phyloP scores from a whole-genome alignment of 371 early-diverging fungal genomes.

The Umbelopsis sp. region DNA sequence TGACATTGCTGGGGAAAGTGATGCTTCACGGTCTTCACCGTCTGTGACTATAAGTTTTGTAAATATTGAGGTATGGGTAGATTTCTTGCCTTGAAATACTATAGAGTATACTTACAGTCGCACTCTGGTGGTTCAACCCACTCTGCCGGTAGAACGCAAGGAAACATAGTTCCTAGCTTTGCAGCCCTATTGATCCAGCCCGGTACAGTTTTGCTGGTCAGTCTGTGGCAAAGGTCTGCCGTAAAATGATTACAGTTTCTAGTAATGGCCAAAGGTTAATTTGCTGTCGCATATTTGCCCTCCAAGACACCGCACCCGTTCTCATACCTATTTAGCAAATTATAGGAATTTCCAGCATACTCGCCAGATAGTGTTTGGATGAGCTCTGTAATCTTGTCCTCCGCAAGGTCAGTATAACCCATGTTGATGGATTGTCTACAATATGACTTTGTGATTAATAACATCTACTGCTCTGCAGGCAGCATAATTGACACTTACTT shows the following conservation, averaged over 20 bases:
- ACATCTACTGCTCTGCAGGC: too few species aligned
- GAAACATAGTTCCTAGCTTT: conserved; percentile 67
- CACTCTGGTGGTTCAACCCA: conserved; percentile 69
- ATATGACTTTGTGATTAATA: too few species aligned
- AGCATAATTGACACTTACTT: conserved; percentile 42
- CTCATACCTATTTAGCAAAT: conserved; percentile 59
- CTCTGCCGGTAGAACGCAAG: conserved; percentile 67
- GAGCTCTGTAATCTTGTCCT: conserved; percentile 49
- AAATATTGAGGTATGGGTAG: background rate
- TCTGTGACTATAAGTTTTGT: background rate
- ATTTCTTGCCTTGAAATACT: background rate
- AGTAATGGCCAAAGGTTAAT: conserved; percentile 1
- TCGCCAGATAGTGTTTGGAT: conserved; percentile 58
- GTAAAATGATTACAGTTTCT: conserved; percentile 76
- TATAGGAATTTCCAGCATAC: conserved; percentile 61
- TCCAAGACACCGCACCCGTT: background rate
- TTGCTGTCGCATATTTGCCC: background rate
- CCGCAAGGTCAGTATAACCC: conserved; percentile 53
- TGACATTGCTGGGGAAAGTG: conserved; percentile 27
- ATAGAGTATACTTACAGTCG: conserved; percentile 19
- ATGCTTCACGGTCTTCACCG: background rate
- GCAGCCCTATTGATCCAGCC: conserved; percentile 74
- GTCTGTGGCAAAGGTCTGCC: conserved; percentile 51
- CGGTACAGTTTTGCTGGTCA: conserved; percentile 62
- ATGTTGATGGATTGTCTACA: conserved; percentile 57